Evolutionary conservation across 106 monocot species (phyloP).

Genomic region (Acanthochlamys bracteata): DNA sequence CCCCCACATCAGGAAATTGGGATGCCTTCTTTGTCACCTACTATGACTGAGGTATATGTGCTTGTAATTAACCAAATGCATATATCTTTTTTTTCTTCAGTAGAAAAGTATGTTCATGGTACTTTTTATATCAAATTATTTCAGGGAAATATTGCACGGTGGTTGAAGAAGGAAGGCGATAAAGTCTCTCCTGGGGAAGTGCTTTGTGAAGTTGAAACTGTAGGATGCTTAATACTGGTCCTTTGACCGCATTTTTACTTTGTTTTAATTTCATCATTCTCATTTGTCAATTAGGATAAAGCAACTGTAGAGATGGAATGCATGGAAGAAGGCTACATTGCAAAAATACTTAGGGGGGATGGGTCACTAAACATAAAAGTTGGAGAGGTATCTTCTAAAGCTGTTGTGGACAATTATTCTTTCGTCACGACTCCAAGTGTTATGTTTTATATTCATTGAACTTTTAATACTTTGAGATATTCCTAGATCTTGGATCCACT

Average conservation of each 20-base stretch:
- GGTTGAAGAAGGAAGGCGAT: constrained; percentile 99
- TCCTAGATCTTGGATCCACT: too few relatives aligned
- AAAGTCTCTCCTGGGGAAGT: constrained; percentile 96
- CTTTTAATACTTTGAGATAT: too few relatives aligned
- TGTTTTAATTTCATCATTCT: neutral
- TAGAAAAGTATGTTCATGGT: neutral
- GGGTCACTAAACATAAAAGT: constrained; percentile 90
- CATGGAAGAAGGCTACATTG: constrained; percentile 98
- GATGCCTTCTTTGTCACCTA: constrained; percentile 99
- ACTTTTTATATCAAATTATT: neutral
- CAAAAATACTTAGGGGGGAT: constrained; percentile 87
- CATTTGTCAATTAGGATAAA: constrained; percentile 62
- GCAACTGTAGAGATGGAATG: constrained; percentile 98
- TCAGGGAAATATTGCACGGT: constrained; percentile 91
- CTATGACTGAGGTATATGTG: constrained; percentile 89
- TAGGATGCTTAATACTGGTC: constrained; percentile 20
- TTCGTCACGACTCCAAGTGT: too few relatives aligned
- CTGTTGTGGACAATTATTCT: neutral
- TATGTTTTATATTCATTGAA: too few relatives aligned
- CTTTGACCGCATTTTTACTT: too few relatives aligned
- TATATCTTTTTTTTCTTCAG: neutral
- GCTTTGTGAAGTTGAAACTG: constrained; percentile 97
- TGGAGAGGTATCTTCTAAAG: constrained; percentile 60
- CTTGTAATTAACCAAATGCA: neutral
- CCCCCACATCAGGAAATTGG: constrained; percentile 91